These are phyloP conservation scores for Aspergillus baeticus DNA, from an alignment of 495 filamentous ascomycete species.

Conservation along the genomic window DNA sequence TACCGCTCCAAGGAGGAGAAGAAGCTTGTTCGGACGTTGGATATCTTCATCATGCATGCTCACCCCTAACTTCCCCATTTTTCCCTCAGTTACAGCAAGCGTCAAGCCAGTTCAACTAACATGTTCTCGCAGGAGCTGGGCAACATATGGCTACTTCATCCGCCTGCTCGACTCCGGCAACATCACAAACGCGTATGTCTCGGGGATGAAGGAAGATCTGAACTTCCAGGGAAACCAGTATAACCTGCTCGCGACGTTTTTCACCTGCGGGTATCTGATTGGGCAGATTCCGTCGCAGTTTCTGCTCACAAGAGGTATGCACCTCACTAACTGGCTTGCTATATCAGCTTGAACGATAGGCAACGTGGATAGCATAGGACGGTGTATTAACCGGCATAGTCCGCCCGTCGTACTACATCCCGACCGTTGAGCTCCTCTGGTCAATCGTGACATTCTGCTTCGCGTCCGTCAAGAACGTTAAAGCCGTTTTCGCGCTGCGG, in stretches of 20 bases:
- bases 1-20: constrained; percentile 1
- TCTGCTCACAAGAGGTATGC: constrained; percentile 35
- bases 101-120: no score
- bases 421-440: constrained; percentile 4
- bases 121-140: constrained; percentile 9
- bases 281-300: constrained; percentile 51
- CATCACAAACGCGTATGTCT: constrained; percentile 13
- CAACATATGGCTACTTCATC: constrained; percentile 4
- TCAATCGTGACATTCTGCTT: constrained; percentile 5
- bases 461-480: constrained; percentile 2
- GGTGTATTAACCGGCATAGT: not conserved
- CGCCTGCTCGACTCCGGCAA: not conserved
- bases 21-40: constrained; percentile 2
- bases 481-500: not conserved
- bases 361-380: no score
- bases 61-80: no score
- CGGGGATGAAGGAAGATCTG: constrained; percentile 9
- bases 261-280: constrained; percentile 46
- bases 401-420: constrained; percentile 3
- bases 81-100: no score
- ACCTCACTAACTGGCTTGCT: not conserved
- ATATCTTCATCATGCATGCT: constrained; percentile 3
- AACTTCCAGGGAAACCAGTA: constrained; percentile 1
- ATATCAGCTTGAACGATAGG: no score
- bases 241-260: constrained; percentile 7